Base-by-base conservation (phyloP, 2,329 filamentous ascomycete species). In the Paramyrothecium sp. region DNA sequence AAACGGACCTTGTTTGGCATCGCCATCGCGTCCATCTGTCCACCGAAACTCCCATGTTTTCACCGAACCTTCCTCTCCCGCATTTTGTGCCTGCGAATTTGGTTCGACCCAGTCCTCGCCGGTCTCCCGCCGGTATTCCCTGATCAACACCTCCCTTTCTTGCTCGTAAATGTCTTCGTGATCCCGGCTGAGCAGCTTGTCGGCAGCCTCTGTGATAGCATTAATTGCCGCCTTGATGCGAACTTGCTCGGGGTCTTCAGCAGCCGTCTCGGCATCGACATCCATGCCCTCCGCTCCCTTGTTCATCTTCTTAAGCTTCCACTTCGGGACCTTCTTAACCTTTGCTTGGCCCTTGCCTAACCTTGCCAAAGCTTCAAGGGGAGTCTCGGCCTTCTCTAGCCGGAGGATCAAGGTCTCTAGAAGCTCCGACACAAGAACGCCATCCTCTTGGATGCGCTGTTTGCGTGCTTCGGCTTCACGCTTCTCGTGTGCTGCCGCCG, bases 91-190 rank as follows among this genome's bases (percentile, higher is more conserved):
- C 51, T 68, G 65, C 50, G 70, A 68, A 46, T 68, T 60, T n/a
- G 75, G 78, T 61, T 85, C 78, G 20, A 74, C 72, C 95, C 95
- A 99, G 10, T 89, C 85, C 65, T 97, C 92, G 34, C 93, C 93
- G 0, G 92, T 92, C 72, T 97, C 93, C 53, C 87, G 87, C 61
- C 84, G 84, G 72, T 92, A 98, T 70, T 94, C 89, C 34, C 95
- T 83, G 55, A 93, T 86, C 26, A 99, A 82, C 59, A 89, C 73
- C 73, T 98, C 95, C 57, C 93, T 84, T 70, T 96, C 91, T 49
- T 88, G 83, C 57, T 98, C 92, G 74, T 98, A 99, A 53, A 98
- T 88, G n/a, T 98, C 92, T 2, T 88, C 85, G 61, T 94, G 87
- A 20, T 93, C 93, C 56, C 94, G 82, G 30, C 88, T 89, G 54